These are phyloP conservation scores for Colletotrichum salicis DNA, from an alignment of 2,329 filamentous ascomycete genomes.

Conservation along the genomic window DNA sequence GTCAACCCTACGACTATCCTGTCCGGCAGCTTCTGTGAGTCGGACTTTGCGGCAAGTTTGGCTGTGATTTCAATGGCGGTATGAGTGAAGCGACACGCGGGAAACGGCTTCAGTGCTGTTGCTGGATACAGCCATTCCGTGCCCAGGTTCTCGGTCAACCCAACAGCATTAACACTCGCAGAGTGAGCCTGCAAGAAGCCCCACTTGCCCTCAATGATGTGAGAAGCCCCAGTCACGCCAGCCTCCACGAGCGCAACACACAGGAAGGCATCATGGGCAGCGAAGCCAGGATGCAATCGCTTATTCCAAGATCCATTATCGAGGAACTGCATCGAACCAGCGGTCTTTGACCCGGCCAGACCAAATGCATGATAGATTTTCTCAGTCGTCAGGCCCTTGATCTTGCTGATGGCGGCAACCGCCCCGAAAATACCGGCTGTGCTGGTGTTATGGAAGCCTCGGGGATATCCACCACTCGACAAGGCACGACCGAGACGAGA, in stretches of 20 bases:
- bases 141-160: slow-evolving; percentile 27
- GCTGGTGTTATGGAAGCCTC: slow-evolving; percentile 43
- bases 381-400: slow-evolving; percentile 36
- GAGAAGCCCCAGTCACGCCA: slow-evolving; percentile 39
- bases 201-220: slow-evolving; percentile 39
- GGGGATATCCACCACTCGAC: slow-evolving; percentile 39
- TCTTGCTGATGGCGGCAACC: slow-evolving; percentile 40
- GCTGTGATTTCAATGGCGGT: slow-evolving; percentile 42
- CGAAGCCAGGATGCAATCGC: slow-evolving; percentile 42
- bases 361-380: slow-evolving; percentile 40
- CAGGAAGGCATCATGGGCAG: slow-evolving; percentile 43
- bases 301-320: slow-evolving; percentile 45
- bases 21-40: slow-evolving; percentile 27
- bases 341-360: slow-evolving; percentile 40
- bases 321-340: slow-evolving; percentile 45
- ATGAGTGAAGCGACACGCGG: slow-evolving; percentile 39
- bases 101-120: not conserved
- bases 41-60: slow-evolving; percentile 27
- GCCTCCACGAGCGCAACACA: slow-evolving; percentile 40
- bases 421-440: slow-evolving; percentile 43
- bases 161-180: slow-evolving; percentile 31
- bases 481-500: slow-evolving; percentile 40
- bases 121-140: not conserved
- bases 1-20: slow-evolving; percentile 37
- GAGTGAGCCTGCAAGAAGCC: slow-evolving; percentile 40